Percentiles rank a stretch among this genome's conserved stretches.
Conservation (phyloP, 495 filamentous ascomycete species). For the Penicillium paradoxum region DNA sequence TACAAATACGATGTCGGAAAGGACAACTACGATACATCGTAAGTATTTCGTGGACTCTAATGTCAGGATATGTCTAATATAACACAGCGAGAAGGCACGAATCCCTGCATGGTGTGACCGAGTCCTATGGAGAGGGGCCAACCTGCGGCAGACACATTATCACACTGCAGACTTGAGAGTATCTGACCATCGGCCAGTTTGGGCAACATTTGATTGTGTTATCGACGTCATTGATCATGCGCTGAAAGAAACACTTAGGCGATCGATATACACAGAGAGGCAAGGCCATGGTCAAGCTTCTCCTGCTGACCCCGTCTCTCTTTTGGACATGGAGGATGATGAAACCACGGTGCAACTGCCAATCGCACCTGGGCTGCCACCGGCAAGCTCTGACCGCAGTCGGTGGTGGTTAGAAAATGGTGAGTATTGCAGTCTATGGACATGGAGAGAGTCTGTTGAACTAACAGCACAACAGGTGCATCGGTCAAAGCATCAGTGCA, state of each 20-base stretch:
- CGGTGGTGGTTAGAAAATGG: slow-evolving; percentile 96
- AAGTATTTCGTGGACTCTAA: slow-evolving; percentile 25
- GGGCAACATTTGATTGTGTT: slow-evolving; percentile 75
- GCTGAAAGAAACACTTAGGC: slow-evolving; percentile 63
- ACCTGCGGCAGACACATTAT: slow-evolving; percentile 78
- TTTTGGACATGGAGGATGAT: slow-evolving; percentile 64
- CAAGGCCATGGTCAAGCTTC: slow-evolving; percentile 51
- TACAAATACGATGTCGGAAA: slow-evolving; percentile 91
- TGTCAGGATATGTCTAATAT: background rate
- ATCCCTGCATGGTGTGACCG: slow-evolving; percentile 98
- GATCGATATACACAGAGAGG: slow-evolving; percentile 64
- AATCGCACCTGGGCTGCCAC: slow-evolving; percentile 74
- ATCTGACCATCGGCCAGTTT: slow-evolving; percentile 94
- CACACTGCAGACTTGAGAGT: slow-evolving; percentile 70
- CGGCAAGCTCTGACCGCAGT: slow-evolving; percentile 80
- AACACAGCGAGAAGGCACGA: slow-evolving; percentile 73
- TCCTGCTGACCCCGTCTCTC: slow-evolving; percentile 31
- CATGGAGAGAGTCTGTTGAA: background rate
- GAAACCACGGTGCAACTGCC: slow-evolving; percentile 68
- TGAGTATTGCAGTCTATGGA: slow-evolving; percentile 18
- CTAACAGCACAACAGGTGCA: slow-evolving; percentile 47
- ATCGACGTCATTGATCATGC: slow-evolving; percentile 74
- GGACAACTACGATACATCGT: slow-evolving; percentile 90
- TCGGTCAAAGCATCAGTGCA: slow-evolving; percentile 67
- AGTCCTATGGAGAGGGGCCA: slow-evolving; percentile 77